Evolutionary conservation across 106 monocot species (phyloP).

Genomic region (Xerophyta viscosa): DNA sequence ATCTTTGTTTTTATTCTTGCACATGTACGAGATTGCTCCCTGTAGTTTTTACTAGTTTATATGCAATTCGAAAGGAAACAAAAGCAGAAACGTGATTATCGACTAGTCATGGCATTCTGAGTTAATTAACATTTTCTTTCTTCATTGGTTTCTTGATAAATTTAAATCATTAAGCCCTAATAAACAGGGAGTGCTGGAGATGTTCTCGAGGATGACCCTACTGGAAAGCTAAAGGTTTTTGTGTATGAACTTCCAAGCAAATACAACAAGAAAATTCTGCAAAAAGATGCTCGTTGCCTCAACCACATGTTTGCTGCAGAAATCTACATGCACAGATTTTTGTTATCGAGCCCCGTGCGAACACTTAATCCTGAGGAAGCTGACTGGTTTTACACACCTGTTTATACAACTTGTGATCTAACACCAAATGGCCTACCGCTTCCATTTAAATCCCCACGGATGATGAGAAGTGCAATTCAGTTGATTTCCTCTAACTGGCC

Average conservation of each 20-base stretch:
- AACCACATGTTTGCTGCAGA: slow-evolving; percentile 94
- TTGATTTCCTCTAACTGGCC: slow-evolving; percentile 69
- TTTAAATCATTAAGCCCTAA: not conserved
- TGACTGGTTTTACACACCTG: slow-evolving; percentile 79
- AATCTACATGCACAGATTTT: slow-evolving; percentile 88
- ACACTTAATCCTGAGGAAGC: slow-evolving; percentile 83
- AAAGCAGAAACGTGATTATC: too few relatives aligned
- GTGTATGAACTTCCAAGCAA: slow-evolving; percentile 81
- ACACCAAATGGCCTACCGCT: slow-evolving; percentile 67
- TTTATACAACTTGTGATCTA: slow-evolving; percentile 77
- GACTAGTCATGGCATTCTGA: too few relatives aligned
- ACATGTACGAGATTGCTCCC: too few relatives aligned
- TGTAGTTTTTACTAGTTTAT: too few relatives aligned
- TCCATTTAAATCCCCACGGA: slow-evolving; percentile 74
- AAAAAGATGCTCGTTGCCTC: slow-evolving; percentile 77
- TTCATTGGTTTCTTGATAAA: too few relatives aligned
- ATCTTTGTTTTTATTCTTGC: too few relatives aligned
- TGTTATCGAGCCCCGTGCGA: slow-evolving; percentile 70
- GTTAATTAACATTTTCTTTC: too few relatives aligned
- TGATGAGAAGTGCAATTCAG: slow-evolving; percentile 81
- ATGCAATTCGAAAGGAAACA: too few relatives aligned
- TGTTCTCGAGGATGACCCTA: slow-evolving; percentile 74
- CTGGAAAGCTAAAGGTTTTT: slow-evolving; percentile 77
- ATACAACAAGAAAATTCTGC: slow-evolving; percentile 86
- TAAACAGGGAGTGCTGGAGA: slow-evolving; percentile 64